A percentile compares a stretch with the other conserved stretches of the same genome.
Conservation (phyloP, 1,284 basidiomycete genomes). For the Anthracocystis walkeri region DNA sequence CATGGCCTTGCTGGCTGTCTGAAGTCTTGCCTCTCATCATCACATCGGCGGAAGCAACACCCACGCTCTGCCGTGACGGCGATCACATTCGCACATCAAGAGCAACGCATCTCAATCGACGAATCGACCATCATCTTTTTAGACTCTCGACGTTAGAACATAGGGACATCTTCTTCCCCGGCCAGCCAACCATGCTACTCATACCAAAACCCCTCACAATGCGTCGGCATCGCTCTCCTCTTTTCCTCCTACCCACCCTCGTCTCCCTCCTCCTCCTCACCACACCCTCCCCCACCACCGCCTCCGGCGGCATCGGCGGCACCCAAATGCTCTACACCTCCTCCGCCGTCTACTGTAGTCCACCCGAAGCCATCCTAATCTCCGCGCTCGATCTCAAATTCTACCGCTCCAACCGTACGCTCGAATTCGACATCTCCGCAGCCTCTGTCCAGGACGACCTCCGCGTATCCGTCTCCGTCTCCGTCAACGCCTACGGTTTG, state of each 20-base stretch:
- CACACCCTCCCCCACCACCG: slow-evolving; percentile 3
- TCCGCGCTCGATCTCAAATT: slow-evolving; percentile 58
- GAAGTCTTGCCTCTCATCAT: background rate
- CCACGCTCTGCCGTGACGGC: background rate
- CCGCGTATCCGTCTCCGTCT: slow-evolving; percentile 47
- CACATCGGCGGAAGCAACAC: background rate
- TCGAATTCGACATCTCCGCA: slow-evolving; percentile 66
- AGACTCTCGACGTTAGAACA: background rate
- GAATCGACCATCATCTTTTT: background rate
- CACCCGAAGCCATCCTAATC: slow-evolving; percentile 63
- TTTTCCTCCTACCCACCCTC: slow-evolving; percentile 10
- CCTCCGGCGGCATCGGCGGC: slow-evolving; percentile 39
- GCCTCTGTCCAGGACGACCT: slow-evolving; percentile 56
- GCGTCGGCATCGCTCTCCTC: slow-evolving; percentile 2
- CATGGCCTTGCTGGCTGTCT: too few relatives aligned
- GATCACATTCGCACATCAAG: background rate
- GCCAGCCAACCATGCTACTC: slow-evolving; percentile 6
- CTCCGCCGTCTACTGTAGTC: slow-evolving; percentile 64
- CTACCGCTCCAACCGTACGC: slow-evolving; percentile 60
- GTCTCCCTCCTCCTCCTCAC: slow-evolving; percentile 8
- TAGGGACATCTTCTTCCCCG: background rate
- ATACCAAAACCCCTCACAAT: background rate
- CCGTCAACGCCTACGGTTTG: slow-evolving; percentile 66
- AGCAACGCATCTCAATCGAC: background rate
- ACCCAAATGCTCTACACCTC: slow-evolving; percentile 56